phyloP scores from a whole-genome alignment of 2,329 filamentous ascomycete genomes.

The Didymella arachidicola region DNA sequence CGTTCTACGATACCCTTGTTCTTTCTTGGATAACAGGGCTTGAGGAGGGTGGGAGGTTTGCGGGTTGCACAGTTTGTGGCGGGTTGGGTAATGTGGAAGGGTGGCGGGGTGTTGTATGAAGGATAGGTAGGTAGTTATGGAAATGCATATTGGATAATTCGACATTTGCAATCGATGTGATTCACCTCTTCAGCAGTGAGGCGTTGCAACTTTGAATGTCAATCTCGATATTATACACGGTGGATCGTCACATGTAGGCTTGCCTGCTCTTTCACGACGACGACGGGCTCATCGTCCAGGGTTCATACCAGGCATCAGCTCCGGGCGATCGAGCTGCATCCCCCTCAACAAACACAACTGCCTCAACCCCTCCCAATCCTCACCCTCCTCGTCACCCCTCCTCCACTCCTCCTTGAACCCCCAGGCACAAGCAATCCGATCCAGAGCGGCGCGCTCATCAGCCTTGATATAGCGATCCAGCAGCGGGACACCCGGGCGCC shows the following conservation, averaged over 20 bases:
- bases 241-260: too few relatives aligned
- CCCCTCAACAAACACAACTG: constrained; percentile 83
- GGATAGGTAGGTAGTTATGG: constrained; percentile 11
- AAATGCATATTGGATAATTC: constrained; percentile 12
- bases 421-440: constrained; percentile 87
- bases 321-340: constrained; percentile 89
- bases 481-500: constrained; percentile 82
- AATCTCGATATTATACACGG: too few relatives aligned
- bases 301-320: constrained; percentile 93
- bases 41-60: neutral
- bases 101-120: neutral
- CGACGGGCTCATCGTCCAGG: constrained; percentile 11
- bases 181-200: too few relatives aligned
- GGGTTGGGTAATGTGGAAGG: neutral
- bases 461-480: constrained; percentile 86
- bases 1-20: constrained; percentile 12
- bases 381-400: constrained; percentile 87
- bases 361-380: constrained; percentile 85
- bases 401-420: constrained; percentile 83
- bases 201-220: too few relatives aligned
- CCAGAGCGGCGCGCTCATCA: constrained; percentile 86
- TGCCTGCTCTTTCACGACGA: too few relatives aligned
- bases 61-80: neutral
- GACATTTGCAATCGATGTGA: neutral
- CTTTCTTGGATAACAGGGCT: constrained; percentile 9